These are phyloP conservation scores for Podila horticola DNA, from an alignment of 192 early-diverging fungal species.

Conservation along the genomic window DNA sequence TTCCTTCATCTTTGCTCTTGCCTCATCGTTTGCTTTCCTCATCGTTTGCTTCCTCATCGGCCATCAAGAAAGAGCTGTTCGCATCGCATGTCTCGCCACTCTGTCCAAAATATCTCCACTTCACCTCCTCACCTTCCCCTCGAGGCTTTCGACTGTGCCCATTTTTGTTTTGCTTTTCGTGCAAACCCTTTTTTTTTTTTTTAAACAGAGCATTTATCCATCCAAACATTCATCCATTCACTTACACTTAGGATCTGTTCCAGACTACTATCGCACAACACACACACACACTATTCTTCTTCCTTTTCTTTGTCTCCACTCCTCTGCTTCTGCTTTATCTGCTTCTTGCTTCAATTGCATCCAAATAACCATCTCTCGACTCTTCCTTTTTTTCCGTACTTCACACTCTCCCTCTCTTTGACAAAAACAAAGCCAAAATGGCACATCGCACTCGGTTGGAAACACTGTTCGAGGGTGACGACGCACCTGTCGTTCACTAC, in stretches of 20 bases:
- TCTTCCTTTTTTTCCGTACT: too few relatives aligned
- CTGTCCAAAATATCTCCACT: background rate
- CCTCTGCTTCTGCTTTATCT: background rate
- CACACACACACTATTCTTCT: background rate
- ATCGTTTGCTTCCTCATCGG: background rate
- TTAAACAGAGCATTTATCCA: too few relatives aligned
- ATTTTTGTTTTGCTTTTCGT: too few relatives aligned
- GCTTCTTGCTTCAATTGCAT: background rate
- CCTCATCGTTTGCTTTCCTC: background rate
- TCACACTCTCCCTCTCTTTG: background rate
- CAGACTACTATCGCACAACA: too few relatives aligned
- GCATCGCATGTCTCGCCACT: background rate
- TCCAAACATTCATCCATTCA: too few relatives aligned
- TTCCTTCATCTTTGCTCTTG: background rate
- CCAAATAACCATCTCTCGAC: background rate
- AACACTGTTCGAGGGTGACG: background rate
- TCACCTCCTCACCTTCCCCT: too few relatives aligned
- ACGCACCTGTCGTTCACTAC: background rate
- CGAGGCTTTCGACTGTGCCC: too few relatives aligned
- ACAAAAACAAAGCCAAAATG: background rate
- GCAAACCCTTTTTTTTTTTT: too few relatives aligned
- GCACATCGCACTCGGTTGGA: background rate
- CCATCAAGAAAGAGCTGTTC: too few relatives aligned
- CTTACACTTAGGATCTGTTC: too few relatives aligned
- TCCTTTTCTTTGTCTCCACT: background rate